Evolutionary conservation across 2,329 filamentous ascomycete genomes (phyloP).

Genomic region (Podosphaera xanthii): DNA sequence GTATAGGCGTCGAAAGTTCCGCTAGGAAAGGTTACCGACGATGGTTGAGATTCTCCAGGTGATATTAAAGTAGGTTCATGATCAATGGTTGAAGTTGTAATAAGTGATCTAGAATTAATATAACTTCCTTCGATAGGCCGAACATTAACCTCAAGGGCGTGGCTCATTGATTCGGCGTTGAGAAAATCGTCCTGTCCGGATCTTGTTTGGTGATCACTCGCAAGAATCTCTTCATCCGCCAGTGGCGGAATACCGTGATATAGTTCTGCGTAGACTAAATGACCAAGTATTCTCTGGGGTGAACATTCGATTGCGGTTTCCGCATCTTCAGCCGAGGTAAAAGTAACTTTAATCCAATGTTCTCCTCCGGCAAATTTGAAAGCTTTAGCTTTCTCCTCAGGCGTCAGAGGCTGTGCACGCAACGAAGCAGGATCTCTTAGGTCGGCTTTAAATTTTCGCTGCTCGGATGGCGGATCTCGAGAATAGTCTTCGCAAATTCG

Average conservation of each 20-base stretch:
- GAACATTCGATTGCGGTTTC: slow-evolving; percentile 46
- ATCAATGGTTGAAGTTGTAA: not conserved
- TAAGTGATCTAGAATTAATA: not conserved
- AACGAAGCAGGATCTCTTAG: slow-evolving; percentile 50
- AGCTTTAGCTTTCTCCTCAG: slow-evolving; percentile 54
- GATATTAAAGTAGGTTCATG: slow-evolving; percentile 12
- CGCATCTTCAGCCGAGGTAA: slow-evolving; percentile 49
- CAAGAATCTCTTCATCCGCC: slow-evolving; percentile 38
- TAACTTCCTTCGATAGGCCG: not conserved
- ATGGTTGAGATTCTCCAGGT: slow-evolving; percentile 13
- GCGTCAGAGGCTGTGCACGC: slow-evolving; percentile 38
- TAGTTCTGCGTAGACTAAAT: slow-evolving; percentile 46
- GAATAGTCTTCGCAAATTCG: slow-evolving; percentile 85
- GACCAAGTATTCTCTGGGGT: slow-evolving; percentile 47
- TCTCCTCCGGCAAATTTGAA: slow-evolving; percentile 63
- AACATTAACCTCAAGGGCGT: too few species aligned
- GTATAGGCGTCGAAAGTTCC: not conserved
- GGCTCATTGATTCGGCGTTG: too few species aligned
- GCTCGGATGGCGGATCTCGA: slow-evolving; percentile 52
- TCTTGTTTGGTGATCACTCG: not conserved
- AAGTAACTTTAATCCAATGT: slow-evolving; percentile 82
- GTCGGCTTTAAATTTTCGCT: slow-evolving; percentile 49
- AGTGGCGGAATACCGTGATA: slow-evolving; percentile 42
- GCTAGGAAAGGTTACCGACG: slow-evolving; percentile 34
- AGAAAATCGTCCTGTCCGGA: not conserved